A percentile compares a stretch with the other conserved stretches of the same genome.
These are phyloP conservation scores for Syzygium oleosum DNA, from an alignment of 345 rosid genomes.

Conservation along the genomic window DNA sequence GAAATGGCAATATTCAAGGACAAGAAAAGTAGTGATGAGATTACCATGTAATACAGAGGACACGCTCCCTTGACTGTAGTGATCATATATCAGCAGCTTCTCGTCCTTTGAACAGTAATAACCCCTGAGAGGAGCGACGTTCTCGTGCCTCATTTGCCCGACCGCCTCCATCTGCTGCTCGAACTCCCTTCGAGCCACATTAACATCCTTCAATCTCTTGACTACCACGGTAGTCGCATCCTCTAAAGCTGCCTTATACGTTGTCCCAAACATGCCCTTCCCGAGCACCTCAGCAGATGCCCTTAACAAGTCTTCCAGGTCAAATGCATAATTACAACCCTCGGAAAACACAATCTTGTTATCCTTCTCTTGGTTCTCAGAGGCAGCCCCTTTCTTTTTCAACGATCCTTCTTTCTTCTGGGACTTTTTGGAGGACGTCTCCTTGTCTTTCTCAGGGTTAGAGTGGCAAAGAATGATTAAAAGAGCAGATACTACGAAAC, in stretches of 20 bases:
- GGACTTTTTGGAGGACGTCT: constrained; percentile 11
- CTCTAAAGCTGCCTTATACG: constrained; percentile 80
- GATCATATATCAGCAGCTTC: constrained; percentile 83
- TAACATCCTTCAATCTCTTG: constrained; percentile 81
- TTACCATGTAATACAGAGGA: constrained; percentile 76
- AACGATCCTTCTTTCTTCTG: constrained; percentile 35
- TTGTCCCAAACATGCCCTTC: constrained; percentile 74
- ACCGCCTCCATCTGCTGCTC: constrained; percentile 76
- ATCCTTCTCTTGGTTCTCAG: constrained; percentile 36
- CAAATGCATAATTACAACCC: constrained; percentile 63
- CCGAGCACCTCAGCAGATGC: constrained; percentile 94
- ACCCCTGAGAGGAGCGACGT: constrained; percentile 63
- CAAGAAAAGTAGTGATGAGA: neutral
- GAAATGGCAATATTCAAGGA: neutral
- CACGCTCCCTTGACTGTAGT: constrained; percentile 50
- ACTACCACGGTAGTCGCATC: constrained; percentile 70
- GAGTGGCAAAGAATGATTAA: constrained; percentile 35
- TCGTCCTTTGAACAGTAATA: constrained; percentile 85
- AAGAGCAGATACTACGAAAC: constrained; percentile 27
- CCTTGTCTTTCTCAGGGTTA: constrained; percentile 15
- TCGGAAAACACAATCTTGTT: constrained; percentile 62
- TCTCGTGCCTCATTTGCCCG: constrained; percentile 64
- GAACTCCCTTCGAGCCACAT: constrained; percentile 52
- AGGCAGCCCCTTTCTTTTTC: constrained; percentile 26
- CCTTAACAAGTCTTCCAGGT: constrained; percentile 72